phyloP scores from a whole-genome alignment of 2,329 filamentous ascomycete genomes.

The Allantophomopsis cytisporea region DNA sequence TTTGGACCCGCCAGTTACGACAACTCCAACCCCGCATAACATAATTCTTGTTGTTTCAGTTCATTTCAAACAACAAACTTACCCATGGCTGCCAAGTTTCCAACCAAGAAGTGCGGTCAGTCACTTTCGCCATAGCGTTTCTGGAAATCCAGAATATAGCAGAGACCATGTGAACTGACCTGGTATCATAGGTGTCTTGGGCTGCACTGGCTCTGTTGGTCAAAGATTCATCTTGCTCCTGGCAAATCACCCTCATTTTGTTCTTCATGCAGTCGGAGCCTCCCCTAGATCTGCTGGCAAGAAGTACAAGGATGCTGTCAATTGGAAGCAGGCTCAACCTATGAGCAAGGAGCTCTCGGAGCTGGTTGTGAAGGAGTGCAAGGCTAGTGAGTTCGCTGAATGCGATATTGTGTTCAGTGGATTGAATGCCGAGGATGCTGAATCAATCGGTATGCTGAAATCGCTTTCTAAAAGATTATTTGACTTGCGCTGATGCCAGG shows the following conservation, averaged over 20 bases:
- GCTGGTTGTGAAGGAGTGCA: constrained; percentile 77
- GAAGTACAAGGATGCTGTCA: constrained; percentile 85
- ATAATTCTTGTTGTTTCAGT: too few relatives aligned
- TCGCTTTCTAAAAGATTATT: background rate
- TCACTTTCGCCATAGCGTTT: constrained; percentile 1
- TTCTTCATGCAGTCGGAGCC: constrained; percentile 78
- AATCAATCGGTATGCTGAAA: constrained; percentile 62
- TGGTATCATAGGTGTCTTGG: constrained; percentile 54
- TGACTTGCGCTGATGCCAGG: constrained; percentile 3
- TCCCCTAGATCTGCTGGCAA: constrained; percentile 84
- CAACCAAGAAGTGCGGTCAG: constrained; percentile 38
- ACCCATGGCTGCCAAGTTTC: constrained; percentile 20
- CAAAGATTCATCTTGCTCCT: constrained; percentile 92
- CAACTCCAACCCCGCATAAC: too few relatives aligned
- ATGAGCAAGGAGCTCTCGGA: constrained; percentile 67
- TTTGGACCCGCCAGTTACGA: too few relatives aligned
- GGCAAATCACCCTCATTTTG: constrained; percentile 74
- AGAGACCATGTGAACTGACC: constrained; percentile 3
- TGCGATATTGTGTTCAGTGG: constrained; percentile 93
- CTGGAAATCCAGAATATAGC: too few relatives aligned
- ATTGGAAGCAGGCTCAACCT: constrained; percentile 83
- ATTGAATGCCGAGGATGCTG: constrained; percentile 83
- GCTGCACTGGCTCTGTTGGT: constrained; percentile 86
- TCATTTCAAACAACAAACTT: too few relatives aligned
- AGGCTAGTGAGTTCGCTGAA: constrained; percentile 67